phyloP scores from a whole-genome alignment of 495 filamentous ascomycete genomes.

The Tetracladium setigerum region DNA sequence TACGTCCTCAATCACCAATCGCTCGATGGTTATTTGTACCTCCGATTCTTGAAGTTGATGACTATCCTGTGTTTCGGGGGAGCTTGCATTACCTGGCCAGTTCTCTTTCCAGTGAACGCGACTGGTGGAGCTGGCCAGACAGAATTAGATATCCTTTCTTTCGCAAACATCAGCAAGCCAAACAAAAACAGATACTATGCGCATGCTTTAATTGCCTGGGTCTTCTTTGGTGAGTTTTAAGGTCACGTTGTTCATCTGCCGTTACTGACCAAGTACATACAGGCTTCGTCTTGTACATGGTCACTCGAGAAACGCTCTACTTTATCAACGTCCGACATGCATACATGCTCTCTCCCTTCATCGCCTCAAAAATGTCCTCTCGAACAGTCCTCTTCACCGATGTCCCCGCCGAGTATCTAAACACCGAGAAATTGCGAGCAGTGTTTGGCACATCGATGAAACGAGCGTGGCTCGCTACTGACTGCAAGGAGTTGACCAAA shows the following conservation, averaged over 20 bases:
- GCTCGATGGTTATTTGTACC: constrained; percentile 78
- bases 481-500: constrained; percentile 74
- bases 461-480: constrained; percentile 77
- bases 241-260: background rate
- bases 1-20: constrained; percentile 84
- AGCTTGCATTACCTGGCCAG: constrained; percentile 71
- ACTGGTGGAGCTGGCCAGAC: constrained; percentile 61
- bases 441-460: constrained; percentile 75
- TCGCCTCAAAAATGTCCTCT: constrained; percentile 82
- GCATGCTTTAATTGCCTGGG: constrained; percentile 66
- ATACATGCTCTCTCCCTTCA: constrained; percentile 79
- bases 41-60: constrained; percentile 74
- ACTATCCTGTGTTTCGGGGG: constrained; percentile 70
- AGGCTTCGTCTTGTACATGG: constrained; percentile 81
- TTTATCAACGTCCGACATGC: constrained; percentile 94
- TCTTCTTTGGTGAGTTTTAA: constrained; percentile 59
- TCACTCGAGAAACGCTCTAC: constrained; percentile 86
- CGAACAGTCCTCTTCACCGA: constrained; percentile 88
- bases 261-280: constrained; percentile 19
- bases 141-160: constrained; percentile 73
- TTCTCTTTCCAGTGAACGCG: constrained; percentile 81
- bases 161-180: constrained; percentile 56
- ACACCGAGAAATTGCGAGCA: constrained; percentile 59
- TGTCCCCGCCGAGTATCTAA: constrained; percentile 71
- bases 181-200: constrained; percentile 67